Conservation (phyloP, 2,329 filamentous ascomycete genomes). For the Paraphaeosphaeria sporulosa region DNA sequence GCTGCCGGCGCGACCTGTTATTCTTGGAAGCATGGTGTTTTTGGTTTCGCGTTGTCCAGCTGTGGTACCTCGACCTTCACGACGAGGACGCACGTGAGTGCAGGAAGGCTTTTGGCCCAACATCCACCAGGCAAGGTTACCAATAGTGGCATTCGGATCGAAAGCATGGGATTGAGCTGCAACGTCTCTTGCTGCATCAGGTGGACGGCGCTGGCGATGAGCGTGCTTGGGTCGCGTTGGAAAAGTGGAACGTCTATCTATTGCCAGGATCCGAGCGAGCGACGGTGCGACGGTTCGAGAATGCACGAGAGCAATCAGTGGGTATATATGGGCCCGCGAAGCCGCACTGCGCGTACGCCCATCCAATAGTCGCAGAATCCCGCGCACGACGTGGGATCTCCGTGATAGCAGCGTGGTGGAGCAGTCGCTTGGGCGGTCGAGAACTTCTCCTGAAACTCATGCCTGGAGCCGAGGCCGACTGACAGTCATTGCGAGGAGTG, state of each 20-base stretch:
- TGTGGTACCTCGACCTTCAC: background rate
- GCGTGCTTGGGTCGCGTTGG: slow-evolving; percentile 29
- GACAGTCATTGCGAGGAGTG: slow-evolving; percentile 6
- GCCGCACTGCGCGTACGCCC: slow-evolving; percentile 27
- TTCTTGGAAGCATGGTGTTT: slow-evolving; percentile 13
- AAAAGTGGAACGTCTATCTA: slow-evolving; percentile 40
- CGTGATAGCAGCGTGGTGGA: slow-evolving; percentile 13
- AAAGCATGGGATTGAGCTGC: background rate
- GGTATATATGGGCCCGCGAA: slow-evolving; percentile 44
- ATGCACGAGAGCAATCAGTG: slow-evolving; percentile 45
- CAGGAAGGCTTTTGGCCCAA: background rate
- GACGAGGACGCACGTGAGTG: background rate
- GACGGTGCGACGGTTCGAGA: slow-evolving; percentile 38
- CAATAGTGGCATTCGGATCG: background rate
- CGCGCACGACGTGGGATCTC: slow-evolving; percentile 30
- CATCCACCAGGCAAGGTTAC: background rate
- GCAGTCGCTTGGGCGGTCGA: slow-evolving; percentile 3
- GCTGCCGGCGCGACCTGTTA: slow-evolving; percentile 12
- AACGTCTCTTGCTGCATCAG: background rate
- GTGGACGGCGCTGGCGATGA: slow-evolving; percentile 27
- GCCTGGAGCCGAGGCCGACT: background rate
- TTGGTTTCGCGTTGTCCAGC: background rate
- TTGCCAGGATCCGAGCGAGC: slow-evolving; percentile 31
- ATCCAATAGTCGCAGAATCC: slow-evolving; percentile 34
- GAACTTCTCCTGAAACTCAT: slow-evolving; percentile 7